These are phyloP conservation scores for Skeletonema marinoi DNA, from an alignment of 108 stramenopile species.

Conservation along the genomic window DNA sequence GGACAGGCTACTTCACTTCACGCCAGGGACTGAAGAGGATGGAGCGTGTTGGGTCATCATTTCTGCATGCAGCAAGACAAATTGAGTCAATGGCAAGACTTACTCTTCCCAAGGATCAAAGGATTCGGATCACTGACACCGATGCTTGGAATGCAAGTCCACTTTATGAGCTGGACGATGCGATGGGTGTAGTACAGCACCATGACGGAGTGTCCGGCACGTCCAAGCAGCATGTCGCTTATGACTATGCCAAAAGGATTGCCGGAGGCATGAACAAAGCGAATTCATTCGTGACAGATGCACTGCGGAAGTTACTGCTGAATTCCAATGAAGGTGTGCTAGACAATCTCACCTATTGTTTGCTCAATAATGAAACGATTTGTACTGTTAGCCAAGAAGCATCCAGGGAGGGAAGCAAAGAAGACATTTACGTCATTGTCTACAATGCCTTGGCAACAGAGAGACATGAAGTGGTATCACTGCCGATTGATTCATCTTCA, in stretches of 20 bases:
- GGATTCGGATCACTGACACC: not conserved
- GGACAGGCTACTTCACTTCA: conserved; percentile 95
- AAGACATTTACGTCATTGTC: conserved; percentile 66
- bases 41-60: conserved; percentile 78
- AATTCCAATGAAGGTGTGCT: conserved; percentile 17
- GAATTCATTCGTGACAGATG: conserved; percentile 42
- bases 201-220: conserved; percentile 91
- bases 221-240: conserved; percentile 59
- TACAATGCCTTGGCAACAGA: conserved; percentile 83
- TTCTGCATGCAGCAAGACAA: conserved; percentile 79
- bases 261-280: conserved; percentile 69
- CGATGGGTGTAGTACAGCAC: conserved; percentile 86
- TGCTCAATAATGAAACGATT: conserved; percentile 84
- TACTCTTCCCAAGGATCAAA: not conserved
- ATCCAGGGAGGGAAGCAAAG: conserved; percentile 11
- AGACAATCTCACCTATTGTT: conserved; percentile 60
- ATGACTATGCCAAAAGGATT: conserved; percentile 88
- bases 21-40: conserved; percentile 85
- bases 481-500: conserved; percentile 65
- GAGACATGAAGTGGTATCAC: conserved; percentile 49
- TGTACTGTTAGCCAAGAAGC: conserved; percentile 70
- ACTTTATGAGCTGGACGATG: conserved; percentile 70
- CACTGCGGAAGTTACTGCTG: conserved; percentile 44
- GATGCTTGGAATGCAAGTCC: conserved; percentile 41
- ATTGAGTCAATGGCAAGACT: conserved; percentile 57